Conservation (phyloP, 179 eudicot genomes). For the Patellifolia procumbens region DNA sequence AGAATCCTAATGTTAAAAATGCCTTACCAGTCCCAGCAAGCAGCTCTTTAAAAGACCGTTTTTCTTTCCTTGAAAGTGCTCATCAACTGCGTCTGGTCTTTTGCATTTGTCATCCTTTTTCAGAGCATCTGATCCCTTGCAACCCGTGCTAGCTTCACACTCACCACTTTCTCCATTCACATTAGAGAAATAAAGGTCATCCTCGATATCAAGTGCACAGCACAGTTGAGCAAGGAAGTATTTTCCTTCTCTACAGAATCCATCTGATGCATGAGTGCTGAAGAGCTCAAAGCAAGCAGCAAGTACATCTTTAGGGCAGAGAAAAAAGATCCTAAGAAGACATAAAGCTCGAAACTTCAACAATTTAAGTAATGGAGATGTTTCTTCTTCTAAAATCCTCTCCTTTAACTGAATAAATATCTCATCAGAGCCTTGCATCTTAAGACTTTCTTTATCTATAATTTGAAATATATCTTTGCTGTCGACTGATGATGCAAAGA, state of each 20-base stretch:
- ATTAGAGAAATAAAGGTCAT: conserved; percentile 24
- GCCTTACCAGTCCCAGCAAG: conserved; percentile 79
- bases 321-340: conserved; percentile 72
- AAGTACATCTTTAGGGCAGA: conserved; percentile 70
- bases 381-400: conserved; percentile 50
- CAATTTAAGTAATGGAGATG: conserved; percentile 48
- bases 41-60: conserved; percentile 47
- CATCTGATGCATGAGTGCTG: conserved; percentile 50
- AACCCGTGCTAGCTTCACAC: conserved; percentile 30
- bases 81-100: conserved; percentile 29
- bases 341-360: conserved; percentile 65
- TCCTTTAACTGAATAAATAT: conserved; percentile 51
- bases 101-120: conserved; percentile 20
- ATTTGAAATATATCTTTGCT: conserved; percentile 73
- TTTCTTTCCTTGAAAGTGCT: conserved; percentile 28
- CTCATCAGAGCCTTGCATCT: conserved; percentile 54
- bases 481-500: conserved; percentile 69
- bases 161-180: conserved; percentile 27
- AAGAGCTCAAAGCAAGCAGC: conserved; percentile 78
- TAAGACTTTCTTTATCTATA: conserved; percentile 52
- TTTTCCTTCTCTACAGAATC: conserved; percentile 52
- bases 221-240: conserved; percentile 68
- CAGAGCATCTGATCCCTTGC: conserved; percentile 24
- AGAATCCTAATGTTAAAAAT: neutral
- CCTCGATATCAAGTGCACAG: conserved; percentile 36